Conservation (phyloP, 1,284 basidiomycete species). For the Trametes pubescens region DNA sequence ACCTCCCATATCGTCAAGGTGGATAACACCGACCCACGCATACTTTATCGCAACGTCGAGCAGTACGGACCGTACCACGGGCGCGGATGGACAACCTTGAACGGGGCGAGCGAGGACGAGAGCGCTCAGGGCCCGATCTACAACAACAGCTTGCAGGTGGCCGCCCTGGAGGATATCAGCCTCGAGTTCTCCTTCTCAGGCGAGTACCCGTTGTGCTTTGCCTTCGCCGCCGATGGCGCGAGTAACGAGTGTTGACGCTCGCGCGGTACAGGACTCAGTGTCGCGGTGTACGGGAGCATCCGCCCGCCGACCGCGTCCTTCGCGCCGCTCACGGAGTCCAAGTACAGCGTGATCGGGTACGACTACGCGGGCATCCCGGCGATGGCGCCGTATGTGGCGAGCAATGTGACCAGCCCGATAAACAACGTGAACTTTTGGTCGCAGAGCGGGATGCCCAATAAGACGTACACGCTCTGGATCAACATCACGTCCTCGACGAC, state of each 20-base stretch:
- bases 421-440: constrained; percentile 21
- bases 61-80: constrained; percentile 6
- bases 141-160: constrained; percentile 11
- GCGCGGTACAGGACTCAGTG: not conserved
- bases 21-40: constrained; percentile 4
- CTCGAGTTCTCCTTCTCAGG: constrained; percentile 11
- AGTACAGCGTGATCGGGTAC: constrained; percentile 18
- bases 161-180: constrained; percentile 4
- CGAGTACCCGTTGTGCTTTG: not conserved
- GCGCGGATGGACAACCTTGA: constrained; percentile 1
- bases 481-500: constrained; percentile 19
- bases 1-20: constrained; percentile 3
- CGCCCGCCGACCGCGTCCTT: not conserved
- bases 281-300: constrained; percentile 12
- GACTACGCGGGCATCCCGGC: constrained; percentile 13
- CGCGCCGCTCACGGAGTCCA: constrained; percentile 1
- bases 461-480: constrained; percentile 18
- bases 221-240: not conserved
- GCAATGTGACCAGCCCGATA: constrained; percentile 9
- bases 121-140: constrained; percentile 8
- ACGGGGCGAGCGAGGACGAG: constrained; percentile 7
- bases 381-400: constrained; percentile 12
- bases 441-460: constrained; percentile 8
- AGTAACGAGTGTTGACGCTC: not conserved
- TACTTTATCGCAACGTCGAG: not conserved